phyloP scores from a whole-genome alignment of 352 stramenopile species.

The Phytophthora cryptogea region DNA sequence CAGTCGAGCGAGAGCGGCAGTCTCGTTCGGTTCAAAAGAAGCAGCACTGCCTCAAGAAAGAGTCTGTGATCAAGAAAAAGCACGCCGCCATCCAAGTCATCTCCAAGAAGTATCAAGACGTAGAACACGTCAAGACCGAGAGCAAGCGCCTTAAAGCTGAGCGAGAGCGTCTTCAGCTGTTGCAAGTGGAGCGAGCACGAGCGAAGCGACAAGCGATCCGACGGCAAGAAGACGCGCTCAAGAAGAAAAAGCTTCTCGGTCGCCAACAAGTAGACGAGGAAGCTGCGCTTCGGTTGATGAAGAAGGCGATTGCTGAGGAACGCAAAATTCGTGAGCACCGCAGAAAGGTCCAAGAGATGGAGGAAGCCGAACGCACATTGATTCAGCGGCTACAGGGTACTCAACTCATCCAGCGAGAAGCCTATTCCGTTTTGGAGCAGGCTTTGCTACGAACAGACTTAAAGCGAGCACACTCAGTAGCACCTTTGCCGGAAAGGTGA shows the following conservation, averaged over 20 bases:
- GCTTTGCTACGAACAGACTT: slow-evolving; percentile 55
- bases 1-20: slow-evolving; percentile 46
- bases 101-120: slow-evolving; percentile 78
- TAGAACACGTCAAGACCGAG: slow-evolving; percentile 76
- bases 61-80: slow-evolving; percentile 78
- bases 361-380: slow-evolving; percentile 61
- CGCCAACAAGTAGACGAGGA: slow-evolving; percentile 52
- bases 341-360: slow-evolving; percentile 64
- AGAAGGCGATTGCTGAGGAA: slow-evolving; percentile 70
- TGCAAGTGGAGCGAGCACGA: slow-evolving; percentile 54
- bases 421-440: slow-evolving; percentile 73
- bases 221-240: slow-evolving; percentile 60
- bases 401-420: slow-evolving; percentile 73
- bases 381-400: slow-evolving; percentile 74
- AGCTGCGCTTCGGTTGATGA: slow-evolving; percentile 56
- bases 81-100: slow-evolving; percentile 75
- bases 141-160: slow-evolving; percentile 65
- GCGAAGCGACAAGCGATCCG: slow-evolving; percentile 63
- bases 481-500: slow-evolving; percentile 24
- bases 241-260: slow-evolving; percentile 53
- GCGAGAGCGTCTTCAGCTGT: slow-evolving; percentile 55
- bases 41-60: slow-evolving; percentile 66
- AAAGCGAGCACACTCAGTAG: slow-evolving; percentile 33
- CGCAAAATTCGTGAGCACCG: slow-evolving; percentile 59
- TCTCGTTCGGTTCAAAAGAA: slow-evolving; percentile 56